Percentiles rank a stretch among this genome's conserved stretches.
These are phyloP conservation scores for Nicotiana sylvestris DNA, from an alignment of 257 asterid species.

Conservation along the genomic window DNA sequence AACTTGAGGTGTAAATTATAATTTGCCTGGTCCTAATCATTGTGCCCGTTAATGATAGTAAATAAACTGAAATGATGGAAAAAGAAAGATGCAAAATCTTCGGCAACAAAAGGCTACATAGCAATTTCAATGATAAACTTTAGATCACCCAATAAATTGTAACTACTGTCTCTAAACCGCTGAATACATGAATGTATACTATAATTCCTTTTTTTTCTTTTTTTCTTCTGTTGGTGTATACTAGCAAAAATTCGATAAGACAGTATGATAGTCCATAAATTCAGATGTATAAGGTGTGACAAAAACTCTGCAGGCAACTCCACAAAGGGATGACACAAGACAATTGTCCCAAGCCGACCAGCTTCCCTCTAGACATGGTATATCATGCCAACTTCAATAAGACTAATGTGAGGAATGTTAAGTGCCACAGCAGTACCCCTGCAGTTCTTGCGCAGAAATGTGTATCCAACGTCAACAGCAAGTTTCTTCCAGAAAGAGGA, in stretches of 20 bases:
- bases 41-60: neutral
- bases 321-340: neutral
- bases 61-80: neutral
- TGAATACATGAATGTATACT: neutral
- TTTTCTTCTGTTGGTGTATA: neutral
- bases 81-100: neutral
- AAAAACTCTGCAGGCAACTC: neutral
- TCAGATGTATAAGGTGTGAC: too few species aligned
- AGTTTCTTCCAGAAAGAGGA: conserved; percentile 68
- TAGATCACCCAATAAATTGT: neutral
- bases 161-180: neutral
- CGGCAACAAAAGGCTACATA: neutral
- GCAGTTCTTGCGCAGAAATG: conserved; percentile 86
- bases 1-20: neutral
- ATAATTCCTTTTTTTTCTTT: neutral
- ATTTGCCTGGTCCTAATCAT: neutral
- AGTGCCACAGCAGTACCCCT: conserved; percentile 87
- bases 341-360: neutral
- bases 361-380: conserved; percentile 53
- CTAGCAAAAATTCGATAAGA: too few species aligned
- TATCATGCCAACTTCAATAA: conserved; percentile 94
- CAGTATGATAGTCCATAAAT: too few species aligned
- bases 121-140: neutral
- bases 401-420: conserved; percentile 92
- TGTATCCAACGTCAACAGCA: conserved; percentile 70